Evolutionary conservation across 805 yeast species (phyloP), one percentile per base, ranked within the genome.

Genomic region (Kodamaea restingae): DNA sequence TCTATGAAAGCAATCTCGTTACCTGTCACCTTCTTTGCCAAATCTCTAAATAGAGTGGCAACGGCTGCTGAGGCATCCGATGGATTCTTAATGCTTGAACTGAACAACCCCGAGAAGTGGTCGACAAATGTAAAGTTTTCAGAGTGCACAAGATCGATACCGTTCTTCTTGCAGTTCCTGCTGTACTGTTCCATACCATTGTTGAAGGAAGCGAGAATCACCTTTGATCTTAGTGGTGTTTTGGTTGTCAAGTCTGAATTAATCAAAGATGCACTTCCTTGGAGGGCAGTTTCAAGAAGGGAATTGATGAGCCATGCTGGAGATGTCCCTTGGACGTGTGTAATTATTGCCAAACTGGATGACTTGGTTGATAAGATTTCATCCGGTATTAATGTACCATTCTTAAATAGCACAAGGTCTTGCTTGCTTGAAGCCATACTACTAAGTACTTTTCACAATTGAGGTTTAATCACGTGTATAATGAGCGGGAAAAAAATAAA

Each of bases 231-330:
- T 15, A 39, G 45, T 4, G 44, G 41, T 6, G 29, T 25, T 39
- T 46, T 51, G 22, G 42, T 47, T 12, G 34, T 46, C 15, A 58
- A 45, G 36, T 60, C 70, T 33, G 52, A 48, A 42, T 63, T 57
- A 36, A 62, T 73, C 67, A 48, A 67, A 29, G 39, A 65, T 49
- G 61, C 69, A 35, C 78, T 70, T 4, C 80, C 84, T 12, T 60
- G 49, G 11, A 77, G 45, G 18, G 67, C 59, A 25, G 67, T 70
- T 48, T 82, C 87, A 7, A 80, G 58, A 15, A 83, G 54, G 2
- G 80, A 70, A 39, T 70, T 70, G 3, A 73, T 51, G 27, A 84
- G 61, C 91, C 91, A 84, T 4, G 76, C 56, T 2, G 90, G 79
- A 18, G 76, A 70, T 0, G 84, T 80, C 0, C 83, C 80, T 39